Evolutionary conservation across 2,329 filamentous ascomycete species (phyloP).

Genomic region (Ambrosiella xylebori): DNA sequence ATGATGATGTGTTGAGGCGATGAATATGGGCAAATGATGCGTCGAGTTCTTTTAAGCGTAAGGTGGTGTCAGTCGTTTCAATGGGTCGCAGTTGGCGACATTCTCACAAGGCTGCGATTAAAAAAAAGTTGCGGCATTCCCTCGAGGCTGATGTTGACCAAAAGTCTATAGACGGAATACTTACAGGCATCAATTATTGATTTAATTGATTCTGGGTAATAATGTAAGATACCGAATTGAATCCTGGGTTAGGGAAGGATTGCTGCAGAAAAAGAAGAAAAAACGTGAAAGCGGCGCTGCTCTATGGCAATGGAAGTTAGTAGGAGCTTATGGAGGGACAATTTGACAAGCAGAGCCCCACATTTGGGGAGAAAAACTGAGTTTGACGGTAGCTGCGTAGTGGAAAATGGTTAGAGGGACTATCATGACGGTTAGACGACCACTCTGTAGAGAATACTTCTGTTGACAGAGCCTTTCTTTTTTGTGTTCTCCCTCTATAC

Average conservation of each 20-base stretch:
- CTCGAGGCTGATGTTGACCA: constrained; percentile 10
- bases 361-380: constrained; percentile 12
- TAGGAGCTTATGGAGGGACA: constrained; percentile 8
- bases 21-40: not conserved
- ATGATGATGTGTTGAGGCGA: not conserved
- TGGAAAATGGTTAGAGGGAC: not conserved
- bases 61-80: not conserved
- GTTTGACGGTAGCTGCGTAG: constrained; percentile 3
- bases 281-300: not conserved
- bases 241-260: not conserved
- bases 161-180: constrained; percentile 2
- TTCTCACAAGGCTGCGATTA: constrained; percentile 1
- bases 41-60: not conserved
- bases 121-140: constrained; percentile 7
- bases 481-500: constrained; percentile 7
- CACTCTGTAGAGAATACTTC: not conserved
- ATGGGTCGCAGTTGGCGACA: not conserved
- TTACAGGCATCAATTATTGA: not conserved
- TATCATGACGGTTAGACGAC: not conserved
- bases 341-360: constrained; percentile 6
- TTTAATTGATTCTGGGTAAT: not conserved
- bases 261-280: not conserved
- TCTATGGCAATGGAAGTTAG: not conserved
- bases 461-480: constrained; percentile 1
- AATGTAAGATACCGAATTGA: not conserved